Evolutionary conservation across 2,329 filamentous ascomycete genomes (phyloP), one percentile per base, ranked within the genome.

Genomic region (Diaporthe aspalathi): DNA sequence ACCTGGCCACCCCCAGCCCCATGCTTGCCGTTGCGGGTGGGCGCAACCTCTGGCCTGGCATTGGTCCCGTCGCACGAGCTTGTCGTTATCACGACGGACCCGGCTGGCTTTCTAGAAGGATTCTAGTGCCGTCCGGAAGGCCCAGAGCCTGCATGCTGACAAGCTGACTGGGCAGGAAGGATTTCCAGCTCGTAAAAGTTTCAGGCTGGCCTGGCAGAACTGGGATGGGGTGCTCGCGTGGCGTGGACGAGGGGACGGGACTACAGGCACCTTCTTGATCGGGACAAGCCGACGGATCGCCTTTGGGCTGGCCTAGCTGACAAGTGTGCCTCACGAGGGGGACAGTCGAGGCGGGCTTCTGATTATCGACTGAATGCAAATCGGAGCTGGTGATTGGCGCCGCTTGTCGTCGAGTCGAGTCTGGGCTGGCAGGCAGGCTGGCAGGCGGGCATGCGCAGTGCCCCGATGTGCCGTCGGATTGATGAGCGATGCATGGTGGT

Each of bases 91-190:
- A 24, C 45, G 66, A 17, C 20, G 60, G 60, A 22, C 27, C 52
- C 35, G 32, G 43, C 14, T 38, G 38, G 56, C 57, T 35, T 63
- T 54, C 68, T 70, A 70, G 68, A 70, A 70, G 68, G 49, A 70
- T 70, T 70, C 68, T 66, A 66, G 47, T n/a, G 68, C 49, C 29
- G 38, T 54, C 50, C 22, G 1, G 32, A 5, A 35, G 32, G 57
- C 16, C 57, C 57, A n/a, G 27, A 8, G 49, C 45, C 45, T 35
- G 65, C 50, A 53, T 45, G 49, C 65, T n/a, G 32, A 38, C 52
- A 49, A 27, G 24, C 8, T 8, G 32, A 32, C 32, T 5, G 32
- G 32, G 32, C 5, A 32, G 11, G n/a, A n/a, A 67, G 47, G 56
- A 43, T 60, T 60, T 60, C 56, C 16, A 60, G 40, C 56, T 53